These are phyloP conservation scores for Teratosphaeriaceae sp. DNA, from an alignment of 2,329 filamentous ascomycete species.

Conservation along the genomic window DNA sequence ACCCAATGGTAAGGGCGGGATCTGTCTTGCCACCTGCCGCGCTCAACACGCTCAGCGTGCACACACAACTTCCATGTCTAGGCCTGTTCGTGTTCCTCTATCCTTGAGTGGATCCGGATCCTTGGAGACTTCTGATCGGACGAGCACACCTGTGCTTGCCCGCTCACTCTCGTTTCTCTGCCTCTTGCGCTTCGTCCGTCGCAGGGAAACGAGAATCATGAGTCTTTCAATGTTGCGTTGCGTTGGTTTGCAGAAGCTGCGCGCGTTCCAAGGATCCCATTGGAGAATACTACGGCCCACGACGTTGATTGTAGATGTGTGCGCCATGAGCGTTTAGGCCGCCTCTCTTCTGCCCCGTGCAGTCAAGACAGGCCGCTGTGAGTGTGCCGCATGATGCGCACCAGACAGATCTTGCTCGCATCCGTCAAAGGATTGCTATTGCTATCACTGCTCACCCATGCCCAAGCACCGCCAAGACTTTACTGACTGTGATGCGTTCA, in stretches of 20 bases:
- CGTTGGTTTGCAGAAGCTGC: constrained; percentile 62
- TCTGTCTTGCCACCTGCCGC: constrained; percentile 67
- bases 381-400: constrained; percentile 24
- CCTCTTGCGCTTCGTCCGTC: constrained; percentile 64
- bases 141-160: constrained; percentile 23
- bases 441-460: constrained; percentile 38
- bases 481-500: constrained; percentile 46
- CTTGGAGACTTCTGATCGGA: constrained; percentile 62
- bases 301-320: constrained; percentile 36
- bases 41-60: constrained; percentile 80
- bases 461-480: constrained; percentile 57
- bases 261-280: constrained; percentile 60
- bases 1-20: constrained; percentile 50
- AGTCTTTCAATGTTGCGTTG: constrained; percentile 54
- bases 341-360: constrained; percentile 11
- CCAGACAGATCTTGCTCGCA: constrained; percentile 33
- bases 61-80: constrained; percentile 83
- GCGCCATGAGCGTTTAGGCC: constrained; percentile 18
- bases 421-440: constrained; percentile 50
- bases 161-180: constrained; percentile 64
- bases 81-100: constrained; percentile 77
- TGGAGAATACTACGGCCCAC: constrained; percentile 49
- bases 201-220: constrained; percentile 69
- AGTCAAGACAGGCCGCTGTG: constrained; percentile 8
- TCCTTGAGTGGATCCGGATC: constrained; percentile 64